Percentiles rank a stretch among this genome's conserved stretches.
Conservation (phyloP, 371 early-diverging fungal species). For the Rhizopus arrhizus region DNA sequence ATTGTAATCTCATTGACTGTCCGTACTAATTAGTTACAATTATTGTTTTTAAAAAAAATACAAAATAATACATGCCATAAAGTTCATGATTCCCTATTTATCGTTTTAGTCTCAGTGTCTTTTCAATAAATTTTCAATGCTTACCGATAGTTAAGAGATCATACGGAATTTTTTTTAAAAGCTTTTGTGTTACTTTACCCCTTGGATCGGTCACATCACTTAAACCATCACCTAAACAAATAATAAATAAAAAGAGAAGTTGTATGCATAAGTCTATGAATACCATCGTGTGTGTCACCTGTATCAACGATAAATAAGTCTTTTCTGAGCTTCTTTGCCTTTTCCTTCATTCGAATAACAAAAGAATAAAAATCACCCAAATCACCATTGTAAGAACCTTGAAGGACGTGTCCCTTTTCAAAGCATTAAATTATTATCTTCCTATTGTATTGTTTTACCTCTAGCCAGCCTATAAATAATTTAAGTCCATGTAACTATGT, state of each 20-base stretch:
- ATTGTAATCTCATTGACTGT: slow-evolving; percentile 38
- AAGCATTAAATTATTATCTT: too few species aligned
- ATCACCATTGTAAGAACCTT: slow-evolving; percentile 53
- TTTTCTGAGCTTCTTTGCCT: slow-evolving; percentile 43
- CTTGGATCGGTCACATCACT: slow-evolving; percentile 48
- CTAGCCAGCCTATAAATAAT: slow-evolving; percentile 6
- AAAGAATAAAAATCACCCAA: slow-evolving; percentile 63
- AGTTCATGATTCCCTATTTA: slow-evolving; percentile 61
- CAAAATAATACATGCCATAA: slow-evolving; percentile 32
- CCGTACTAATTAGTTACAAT: background rate
- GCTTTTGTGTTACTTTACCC: slow-evolving; percentile 50
- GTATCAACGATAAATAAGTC: slow-evolving; percentile 63
- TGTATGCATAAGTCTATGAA: background rate
- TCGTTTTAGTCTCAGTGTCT: too few species aligned
- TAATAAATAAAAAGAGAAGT: background rate
- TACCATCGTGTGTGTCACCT: slow-evolving; percentile 54
- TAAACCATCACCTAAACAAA: slow-evolving; percentile 44
- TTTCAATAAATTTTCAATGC: too few species aligned
- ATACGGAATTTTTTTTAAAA: slow-evolving; percentile 49
- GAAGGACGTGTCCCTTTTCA: slow-evolving; percentile 42
- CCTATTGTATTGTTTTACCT: too few species aligned
- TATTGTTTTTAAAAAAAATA: background rate
- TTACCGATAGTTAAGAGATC: slow-evolving; percentile 37
- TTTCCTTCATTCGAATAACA: slow-evolving; percentile 52
- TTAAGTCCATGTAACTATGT: background rate